Percentiles rank a stretch among this genome's conserved stretches.
These are phyloP conservation scores for Aspergillus pseudoglaucus DNA, from an alignment of 2,329 filamentous ascomycete species.

Conservation along the genomic window DNA sequence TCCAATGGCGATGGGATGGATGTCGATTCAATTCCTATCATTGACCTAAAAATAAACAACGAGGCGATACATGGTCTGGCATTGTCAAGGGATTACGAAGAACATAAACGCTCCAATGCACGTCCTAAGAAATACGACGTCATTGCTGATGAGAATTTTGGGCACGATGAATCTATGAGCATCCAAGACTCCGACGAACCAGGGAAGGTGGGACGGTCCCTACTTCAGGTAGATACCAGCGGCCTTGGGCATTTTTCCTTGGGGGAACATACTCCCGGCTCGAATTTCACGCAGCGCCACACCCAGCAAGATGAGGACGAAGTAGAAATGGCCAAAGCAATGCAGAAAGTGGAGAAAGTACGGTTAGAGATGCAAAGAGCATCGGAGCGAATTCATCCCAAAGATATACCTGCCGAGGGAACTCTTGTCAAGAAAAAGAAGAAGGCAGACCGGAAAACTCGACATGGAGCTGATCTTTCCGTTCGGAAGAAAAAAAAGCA, in stretches of 20 bases:
- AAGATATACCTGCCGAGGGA: conserved; percentile 40
- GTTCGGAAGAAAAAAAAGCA: conserved; percentile 17
- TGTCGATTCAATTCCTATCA: conserved; percentile 91
- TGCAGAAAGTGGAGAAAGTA: conserved; percentile 80
- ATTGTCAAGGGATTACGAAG: conserved; percentile 14
- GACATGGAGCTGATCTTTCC: not conserved
- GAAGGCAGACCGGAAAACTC: conserved; percentile 22
- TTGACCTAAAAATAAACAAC: conserved; percentile 74
- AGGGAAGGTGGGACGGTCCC: conserved; percentile 50
- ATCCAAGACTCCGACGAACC: conserved; percentile 28
- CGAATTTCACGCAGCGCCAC: conserved; percentile 39
- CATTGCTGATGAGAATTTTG: conserved; percentile 66
- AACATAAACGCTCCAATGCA: conserved; percentile 29
- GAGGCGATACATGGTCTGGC: conserved; percentile 22
- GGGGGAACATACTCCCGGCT: conserved; percentile 38
- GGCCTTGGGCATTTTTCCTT: conserved; percentile 68
- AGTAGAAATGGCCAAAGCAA: conserved; percentile 77
- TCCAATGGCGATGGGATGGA: conserved; percentile 75
- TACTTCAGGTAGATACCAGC: conserved; percentile 83
- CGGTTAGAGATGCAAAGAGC: conserved; percentile 70
- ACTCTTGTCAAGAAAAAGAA: conserved; percentile 47
- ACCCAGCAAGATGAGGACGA: conserved; percentile 69
- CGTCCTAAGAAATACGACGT: conserved; percentile 59
- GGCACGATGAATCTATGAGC: conserved; percentile 31
- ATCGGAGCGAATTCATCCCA: conserved; percentile 45